Conservation (phyloP, 2,329 filamentous ascomycete genomes). For the Xylaria arbuscula region DNA sequence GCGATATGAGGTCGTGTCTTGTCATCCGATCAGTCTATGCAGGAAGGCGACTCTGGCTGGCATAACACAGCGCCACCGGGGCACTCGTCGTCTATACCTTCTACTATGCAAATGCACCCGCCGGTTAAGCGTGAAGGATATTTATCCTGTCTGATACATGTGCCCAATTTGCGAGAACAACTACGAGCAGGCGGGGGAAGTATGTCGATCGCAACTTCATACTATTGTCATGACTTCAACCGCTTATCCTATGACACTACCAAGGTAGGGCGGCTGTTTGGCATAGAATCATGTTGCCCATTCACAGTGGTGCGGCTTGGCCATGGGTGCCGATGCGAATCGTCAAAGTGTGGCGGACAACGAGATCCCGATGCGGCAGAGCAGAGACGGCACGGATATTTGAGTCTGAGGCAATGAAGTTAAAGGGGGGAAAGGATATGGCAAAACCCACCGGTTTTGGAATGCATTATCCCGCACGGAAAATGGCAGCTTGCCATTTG, state of each 20-base stretch:
- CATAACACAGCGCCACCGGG: conserved; percentile 30
- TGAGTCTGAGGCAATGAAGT: conserved; percentile 41
- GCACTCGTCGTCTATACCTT: conserved; percentile 21
- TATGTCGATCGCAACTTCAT: conserved; percentile 26
- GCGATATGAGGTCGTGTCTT: conserved; percentile 17
- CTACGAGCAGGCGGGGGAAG: conserved; percentile 9
- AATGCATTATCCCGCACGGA: conserved; percentile 43
- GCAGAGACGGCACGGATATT: conserved; percentile 48
- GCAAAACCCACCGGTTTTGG: conserved; percentile 47
- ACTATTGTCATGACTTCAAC: conserved; percentile 14
- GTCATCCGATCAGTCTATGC: conserved; percentile 26
- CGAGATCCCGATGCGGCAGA: conserved; percentile 39
- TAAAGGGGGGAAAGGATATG: conserved; percentile 43
- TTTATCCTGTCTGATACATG: conserved; percentile 24
- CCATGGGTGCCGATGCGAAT: conserved; percentile 14
- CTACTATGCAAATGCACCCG: background rate
- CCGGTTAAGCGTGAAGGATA: conserved; percentile 20
- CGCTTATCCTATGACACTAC: background rate
- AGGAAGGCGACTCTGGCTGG: conserved; percentile 15
- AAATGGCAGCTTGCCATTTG: conserved; percentile 30
- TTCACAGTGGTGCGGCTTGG: conserved; percentile 16
- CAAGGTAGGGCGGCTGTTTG: background rate
- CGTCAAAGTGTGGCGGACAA: conserved; percentile 28
- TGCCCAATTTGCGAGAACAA: conserved; percentile 18
- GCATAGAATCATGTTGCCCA: conserved; percentile 4